Percentiles rank a stretch among this genome's conserved stretches.
phyloP scores from a whole-genome alignment of 371 early-diverging fungal species.

The Mucor irregularis region DNA sequence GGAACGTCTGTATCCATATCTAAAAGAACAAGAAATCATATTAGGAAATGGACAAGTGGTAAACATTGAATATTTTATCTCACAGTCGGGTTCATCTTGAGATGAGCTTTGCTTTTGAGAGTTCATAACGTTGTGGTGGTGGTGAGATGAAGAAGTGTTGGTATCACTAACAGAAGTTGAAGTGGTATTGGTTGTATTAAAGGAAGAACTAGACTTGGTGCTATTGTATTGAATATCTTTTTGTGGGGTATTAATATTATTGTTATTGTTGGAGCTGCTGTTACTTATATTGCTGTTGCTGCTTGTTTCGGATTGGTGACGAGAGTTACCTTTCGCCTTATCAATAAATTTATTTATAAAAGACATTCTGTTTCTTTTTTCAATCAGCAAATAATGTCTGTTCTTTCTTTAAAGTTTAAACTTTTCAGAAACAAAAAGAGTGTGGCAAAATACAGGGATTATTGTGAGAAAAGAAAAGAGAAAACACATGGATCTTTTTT shows the following conservation, averaged over 20 bases:
- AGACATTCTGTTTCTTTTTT: conserved; percentile 9
- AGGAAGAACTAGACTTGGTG: not conserved
- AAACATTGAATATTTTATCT: too few relatives aligned
- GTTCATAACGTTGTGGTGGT: too few relatives aligned
- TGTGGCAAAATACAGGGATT: not conserved
- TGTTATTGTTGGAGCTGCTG: too few relatives aligned
- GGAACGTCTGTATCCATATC: too few relatives aligned
- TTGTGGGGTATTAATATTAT: conserved; percentile 1
- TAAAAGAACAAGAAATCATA: too few relatives aligned
- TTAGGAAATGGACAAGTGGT: too few relatives aligned
- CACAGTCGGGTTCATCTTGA: conserved; percentile 6
- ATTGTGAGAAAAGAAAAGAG: not conserved
- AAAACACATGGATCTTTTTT: too few relatives aligned
- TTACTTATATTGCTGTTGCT: not conserved
- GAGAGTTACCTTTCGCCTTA: conserved; percentile 22
- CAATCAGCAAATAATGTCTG: too few relatives aligned
- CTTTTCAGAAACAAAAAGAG: not conserved
- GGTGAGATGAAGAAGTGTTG: not conserved
- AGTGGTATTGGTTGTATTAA: not conserved
- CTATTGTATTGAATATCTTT: not conserved
- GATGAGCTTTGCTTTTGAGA: not conserved
- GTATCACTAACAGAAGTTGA: too few relatives aligned
- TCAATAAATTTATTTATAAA: conserved; percentile 29
- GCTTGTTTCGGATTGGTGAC: conserved; percentile 14
- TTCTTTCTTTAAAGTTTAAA: too few relatives aligned